Base-by-base conservation (phyloP, 495 filamentous ascomycete species). In the Copromyces sp. region DNA sequence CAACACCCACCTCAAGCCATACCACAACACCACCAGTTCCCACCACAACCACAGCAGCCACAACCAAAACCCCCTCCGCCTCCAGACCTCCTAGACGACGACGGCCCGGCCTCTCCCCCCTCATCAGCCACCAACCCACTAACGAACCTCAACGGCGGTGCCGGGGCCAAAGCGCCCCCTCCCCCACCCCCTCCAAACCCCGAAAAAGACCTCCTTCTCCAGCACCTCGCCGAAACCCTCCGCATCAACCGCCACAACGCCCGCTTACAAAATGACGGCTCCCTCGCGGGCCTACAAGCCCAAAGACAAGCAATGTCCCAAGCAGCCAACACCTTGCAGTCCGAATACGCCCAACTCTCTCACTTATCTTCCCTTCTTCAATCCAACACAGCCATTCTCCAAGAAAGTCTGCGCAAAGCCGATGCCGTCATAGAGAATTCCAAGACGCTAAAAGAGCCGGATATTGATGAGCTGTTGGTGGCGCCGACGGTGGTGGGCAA, bases 401-500 rank as follows among this genome's bases (percentile, higher is more conserved):
- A 91, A 72, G 88, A 91, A 68, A 89, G 90, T 0, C 88, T 98
- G 69, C 86, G 86, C 42, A 90, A 91, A 65, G 95, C 95, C 3
- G 94, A 98, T 78, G 84, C 82, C 16, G 90, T 95, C 20, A 92
- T 98, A 68, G 86, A 88, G 38, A 85, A 88, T 42, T 89, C 89
- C 3, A 84, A 88, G 72, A 80, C 82, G 24, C 79, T 83, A 38
- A 82, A 84, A 5, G 81, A 83, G 39, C 86, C 86, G 8, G 83
- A 80, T 69, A 90, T 98, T 68, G 95, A 99, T 82, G 92, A 96
- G 39, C 85, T 98, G 40, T 85, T 99, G 11, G 93, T 98, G n/a
- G 94, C 94, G 7, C 93, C 94, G 1, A 97, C 94, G 0, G 92
- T 98, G 4, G 94, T 97, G 29, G 94, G 91, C 8, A 92, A 92